phyloP scores from a whole-genome alignment of 1,284 basidiomycete genomes.

The Ceratobasidium sp. region DNA sequence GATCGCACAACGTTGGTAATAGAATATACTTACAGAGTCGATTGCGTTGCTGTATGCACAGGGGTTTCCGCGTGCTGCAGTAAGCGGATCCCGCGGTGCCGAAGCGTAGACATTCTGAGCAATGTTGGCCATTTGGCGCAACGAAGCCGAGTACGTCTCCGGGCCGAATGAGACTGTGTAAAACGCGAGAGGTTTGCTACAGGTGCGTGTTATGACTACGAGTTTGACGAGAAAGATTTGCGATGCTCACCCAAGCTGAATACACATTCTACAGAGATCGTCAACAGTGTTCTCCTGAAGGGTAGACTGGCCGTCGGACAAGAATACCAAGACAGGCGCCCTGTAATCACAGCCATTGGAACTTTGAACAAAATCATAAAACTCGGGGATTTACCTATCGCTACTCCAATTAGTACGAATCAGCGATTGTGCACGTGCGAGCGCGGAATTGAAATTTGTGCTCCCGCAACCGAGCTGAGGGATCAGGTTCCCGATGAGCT shows the following conservation, averaged over 20 bases:
- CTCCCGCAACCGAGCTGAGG: conserved; percentile 57
- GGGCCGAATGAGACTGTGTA: conserved; percentile 72
- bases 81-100: conserved; percentile 63
- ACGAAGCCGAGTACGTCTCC: conserved; percentile 53
- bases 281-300: conserved; percentile 62
- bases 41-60: conserved; percentile 69
- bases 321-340: conserved; percentile 71
- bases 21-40: conserved; percentile 63
- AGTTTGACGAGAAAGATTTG: not conserved
- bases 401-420: conserved; percentile 69
- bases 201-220: not conserved
- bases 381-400: conserved; percentile 62
- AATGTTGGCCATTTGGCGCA: conserved; percentile 68
- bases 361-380: not conserved
- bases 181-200: conserved; percentile 70
- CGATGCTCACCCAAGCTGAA: conserved; percentile 63
- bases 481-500: conserved; percentile 63
- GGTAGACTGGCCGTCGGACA: conserved; percentile 70
- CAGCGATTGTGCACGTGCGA: conserved; percentile 58
- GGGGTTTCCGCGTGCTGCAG: conserved; percentile 58
- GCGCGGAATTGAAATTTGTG: conserved; percentile 65
- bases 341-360: conserved; percentile 54
- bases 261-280: conserved; percentile 63
- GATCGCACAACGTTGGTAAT: not conserved
- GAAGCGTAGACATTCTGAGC: conserved; percentile 65